These are phyloP conservation scores for Annona squamosa DNA, from an alignment of 164 flowering plant species.

Conservation along the genomic window DNA sequence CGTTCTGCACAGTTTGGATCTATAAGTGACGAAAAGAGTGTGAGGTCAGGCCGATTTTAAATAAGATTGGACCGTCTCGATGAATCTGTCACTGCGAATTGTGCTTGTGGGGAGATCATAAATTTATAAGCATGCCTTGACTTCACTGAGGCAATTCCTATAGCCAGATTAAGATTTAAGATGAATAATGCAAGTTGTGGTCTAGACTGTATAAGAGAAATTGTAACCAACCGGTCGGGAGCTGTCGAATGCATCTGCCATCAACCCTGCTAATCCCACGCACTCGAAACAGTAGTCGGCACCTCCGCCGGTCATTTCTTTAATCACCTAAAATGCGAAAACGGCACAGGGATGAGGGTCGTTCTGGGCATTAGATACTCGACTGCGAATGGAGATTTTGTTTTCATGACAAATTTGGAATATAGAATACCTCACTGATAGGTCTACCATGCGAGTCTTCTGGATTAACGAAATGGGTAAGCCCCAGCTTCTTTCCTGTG, in stretches of 20 bases:
- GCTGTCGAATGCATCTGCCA: slow-evolving; percentile 51
- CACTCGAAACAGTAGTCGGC: slow-evolving; percentile 81
- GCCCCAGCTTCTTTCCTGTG: slow-evolving; percentile 56
- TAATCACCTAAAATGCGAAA: slow-evolving; percentile 33
- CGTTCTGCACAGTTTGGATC: no score
- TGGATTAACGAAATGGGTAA: slow-evolving; percentile 63
- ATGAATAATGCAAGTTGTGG: no score
- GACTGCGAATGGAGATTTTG: not conserved
- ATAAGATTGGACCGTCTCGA: no score
- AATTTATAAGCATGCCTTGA: no score
- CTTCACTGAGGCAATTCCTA: no score
- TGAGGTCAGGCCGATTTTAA: no score
- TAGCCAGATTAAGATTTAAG: no score
- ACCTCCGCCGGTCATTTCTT: slow-evolving; percentile 65
- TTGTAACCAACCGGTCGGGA: slow-evolving; percentile 24
- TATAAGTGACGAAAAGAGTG: no score
- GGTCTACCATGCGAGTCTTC: slow-evolving; percentile 27
- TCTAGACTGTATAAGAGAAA: not conserved
- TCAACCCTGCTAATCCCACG: slow-evolving; percentile 52
- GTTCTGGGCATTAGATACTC: not conserved
- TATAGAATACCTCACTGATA: slow-evolving; percentile 33
- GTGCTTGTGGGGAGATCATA: no score
- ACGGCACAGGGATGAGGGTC: not conserved
- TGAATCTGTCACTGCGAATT: no score
- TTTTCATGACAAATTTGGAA: not conserved